Percentiles rank a stretch among this genome's conserved stretches.
Evolutionary conservation across 2,329 filamentous ascomycete species (phyloP).

Genomic region (Diplodia mutila): DNA sequence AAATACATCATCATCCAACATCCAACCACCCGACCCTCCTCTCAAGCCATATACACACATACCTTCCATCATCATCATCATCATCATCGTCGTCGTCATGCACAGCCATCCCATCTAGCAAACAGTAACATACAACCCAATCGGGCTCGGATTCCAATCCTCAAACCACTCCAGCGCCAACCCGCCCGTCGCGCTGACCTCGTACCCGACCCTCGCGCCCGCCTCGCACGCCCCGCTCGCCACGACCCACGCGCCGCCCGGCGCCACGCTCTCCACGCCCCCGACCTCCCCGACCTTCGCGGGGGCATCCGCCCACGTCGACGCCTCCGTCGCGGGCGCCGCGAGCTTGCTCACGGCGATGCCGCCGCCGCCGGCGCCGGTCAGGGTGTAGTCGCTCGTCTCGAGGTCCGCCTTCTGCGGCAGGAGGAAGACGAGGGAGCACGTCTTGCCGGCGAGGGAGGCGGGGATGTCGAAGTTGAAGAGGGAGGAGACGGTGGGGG

Average conservation of each 20-base stretch:
- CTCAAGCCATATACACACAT: neutral
- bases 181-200: slow-evolving; percentile 56
- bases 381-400: slow-evolving; percentile 58
- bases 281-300: slow-evolving; percentile 13
- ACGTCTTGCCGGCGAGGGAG: slow-evolving; percentile 45
- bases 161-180: slow-evolving; percentile 65
- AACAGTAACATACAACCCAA: slow-evolving; percentile 39
- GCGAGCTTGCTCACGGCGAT: slow-evolving; percentile 58
- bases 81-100: too few relatives aligned
- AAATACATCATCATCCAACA: too few relatives aligned
- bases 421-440: slow-evolving; percentile 68
- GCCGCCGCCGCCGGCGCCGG: slow-evolving; percentile 49
- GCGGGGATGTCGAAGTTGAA: slow-evolving; percentile 54
- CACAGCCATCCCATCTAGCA: neutral
- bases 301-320: slow-evolving; percentile 60
- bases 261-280: slow-evolving; percentile 48
- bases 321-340: slow-evolving; percentile 50
- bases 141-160: slow-evolving; percentile 61
- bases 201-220: slow-evolving; percentile 56
- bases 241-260: slow-evolving; percentile 60
- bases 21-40: too few relatives aligned
- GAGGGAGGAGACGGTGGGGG: slow-evolving; percentile 42
- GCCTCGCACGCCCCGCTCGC: slow-evolving; percentile 59
- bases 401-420: slow-evolving; percentile 60
- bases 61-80: neutral